Base-by-base conservation (phyloP, 2,329 filamentous ascomycete species). In the Fusarium drepaniforme region DNA sequence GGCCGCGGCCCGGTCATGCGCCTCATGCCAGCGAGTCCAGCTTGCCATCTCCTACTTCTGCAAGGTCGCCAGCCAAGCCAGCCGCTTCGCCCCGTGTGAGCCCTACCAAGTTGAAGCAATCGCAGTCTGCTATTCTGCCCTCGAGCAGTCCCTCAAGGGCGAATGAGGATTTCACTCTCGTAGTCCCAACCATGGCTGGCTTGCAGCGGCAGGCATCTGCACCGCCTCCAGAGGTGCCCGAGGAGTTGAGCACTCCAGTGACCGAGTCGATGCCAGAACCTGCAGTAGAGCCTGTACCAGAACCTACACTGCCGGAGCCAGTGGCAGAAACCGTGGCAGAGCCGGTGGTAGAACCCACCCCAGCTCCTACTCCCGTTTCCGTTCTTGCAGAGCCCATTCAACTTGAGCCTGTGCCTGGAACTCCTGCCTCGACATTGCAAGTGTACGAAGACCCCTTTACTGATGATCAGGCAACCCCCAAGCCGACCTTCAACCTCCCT, bases 361-460 rank as follows among this genome's bases (percentile, higher is more conserved):
- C 35, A 8, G 40, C 35, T 23, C 23, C 46, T 1, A 23, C 21
- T 49, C 35, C 57, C 21, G 21, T 23, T 18, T 15, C 56, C 33
- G 49, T 28, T 23, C 23, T 40, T 1, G 18, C 42, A 15, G 70
- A 68, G 16, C 28, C 66, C 30, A 42, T 66, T 40, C 60, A 66
- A 18, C 64, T 66, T 21, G 70, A 74, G 5, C 58, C 64, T 42
- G 46, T 53, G n/a, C 71, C 74, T 15, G 70, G 51, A 67, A 66
- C 72, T 18, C 67, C 72, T 11, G 58, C 64, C 23, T 68, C 62
- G 21, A 68, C 60, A 3, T 78, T 91, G 16, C 86, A 90, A 75
- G 90, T 92, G 1, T 92, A 91, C 71, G 91, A 92, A 76, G 90
- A 93, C 72, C 90, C 90, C 2, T 89, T 90, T 69, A 87, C 86